These are phyloP conservation scores for Pseudogymnoascus sp. DNA, from an alignment of 2,329 filamentous ascomycete genomes.

Conservation along the genomic window DNA sequence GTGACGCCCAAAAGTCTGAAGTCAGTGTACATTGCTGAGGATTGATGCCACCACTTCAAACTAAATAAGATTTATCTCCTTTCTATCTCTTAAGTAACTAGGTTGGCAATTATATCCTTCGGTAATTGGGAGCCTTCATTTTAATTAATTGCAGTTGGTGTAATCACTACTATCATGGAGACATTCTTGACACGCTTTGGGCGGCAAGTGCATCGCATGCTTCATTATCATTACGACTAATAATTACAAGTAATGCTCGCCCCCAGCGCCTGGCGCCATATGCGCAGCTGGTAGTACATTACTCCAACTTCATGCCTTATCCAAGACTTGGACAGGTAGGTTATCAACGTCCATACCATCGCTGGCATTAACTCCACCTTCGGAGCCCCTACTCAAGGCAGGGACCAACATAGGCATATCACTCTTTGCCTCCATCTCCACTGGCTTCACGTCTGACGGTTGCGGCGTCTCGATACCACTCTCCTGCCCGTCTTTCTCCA, in stretches of 20 bases:
- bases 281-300: not conserved
- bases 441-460: not conserved
- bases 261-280: not conserved
- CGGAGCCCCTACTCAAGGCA: not conserved
- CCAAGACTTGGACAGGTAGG: not conserved
- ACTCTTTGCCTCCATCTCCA: slow-evolving; percentile 2
- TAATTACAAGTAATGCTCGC: not conserved
- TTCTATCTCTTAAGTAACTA: not conserved
- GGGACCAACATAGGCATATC: not conserved
- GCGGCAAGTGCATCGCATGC: not conserved
- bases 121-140: not conserved
- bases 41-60: not conserved
- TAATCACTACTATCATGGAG: not conserved
- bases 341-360: not conserved
- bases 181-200: too few relatives aligned
- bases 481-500: slow-evolving; percentile 2
- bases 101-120: not conserved
- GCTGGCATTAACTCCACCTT: not conserved
- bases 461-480: not conserved
- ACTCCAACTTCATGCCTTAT: not conserved
- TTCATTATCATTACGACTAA: slow-evolving; percentile 1
- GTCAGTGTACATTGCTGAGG: not conserved
- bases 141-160: not conserved
- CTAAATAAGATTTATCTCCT: not conserved
- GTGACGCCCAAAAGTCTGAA: not conserved